These are phyloP conservation scores for Tuber microsphaerosporum DNA, from an alignment of 495 filamentous ascomycete genomes.

Conservation along the genomic window DNA sequence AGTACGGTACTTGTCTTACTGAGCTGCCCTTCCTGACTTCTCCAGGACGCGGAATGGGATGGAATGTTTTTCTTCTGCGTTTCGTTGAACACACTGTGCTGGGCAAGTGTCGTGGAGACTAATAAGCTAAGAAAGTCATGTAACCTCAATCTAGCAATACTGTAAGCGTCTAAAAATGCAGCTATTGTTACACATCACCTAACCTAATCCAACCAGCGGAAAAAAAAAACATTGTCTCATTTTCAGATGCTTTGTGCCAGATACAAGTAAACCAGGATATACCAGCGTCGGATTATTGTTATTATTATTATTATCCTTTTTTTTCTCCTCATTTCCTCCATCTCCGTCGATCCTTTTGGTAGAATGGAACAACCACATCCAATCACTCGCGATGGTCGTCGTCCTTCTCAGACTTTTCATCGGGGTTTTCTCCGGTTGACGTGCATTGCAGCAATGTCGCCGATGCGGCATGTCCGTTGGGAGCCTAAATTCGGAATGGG, in stretches of 20 bases:
- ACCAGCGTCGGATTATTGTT: background rate
- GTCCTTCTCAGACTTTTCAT: background rate
- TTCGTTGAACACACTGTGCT: background rate
- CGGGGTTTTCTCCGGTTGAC: background rate
- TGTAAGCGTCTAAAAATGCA: no score
- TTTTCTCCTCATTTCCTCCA: background rate
- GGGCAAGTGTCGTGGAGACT: background rate
- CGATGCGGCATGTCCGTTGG: background rate
- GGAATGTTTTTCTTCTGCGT: background rate
- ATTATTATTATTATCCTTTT: background rate
- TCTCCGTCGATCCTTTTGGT: background rate
- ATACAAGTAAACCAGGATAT: background rate
- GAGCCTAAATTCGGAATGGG: conserved; percentile 2
- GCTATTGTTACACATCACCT: no score
- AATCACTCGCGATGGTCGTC: background rate
- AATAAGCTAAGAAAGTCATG: background rate
- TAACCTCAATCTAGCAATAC: no score
- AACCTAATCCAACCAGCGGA: no score
- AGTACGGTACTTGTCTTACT: background rate
- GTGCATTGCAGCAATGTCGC: background rate
- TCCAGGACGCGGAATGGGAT: background rate
- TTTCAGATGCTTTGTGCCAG: no score
- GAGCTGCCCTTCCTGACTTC: background rate
- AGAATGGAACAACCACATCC: background rate
- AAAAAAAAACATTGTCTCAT: no score